Percentiles rank a stretch among this genome's conserved stretches.
Conservation (phyloP, 1,284 basidiomycete species). For the Coriolopsis trogii region DNA sequence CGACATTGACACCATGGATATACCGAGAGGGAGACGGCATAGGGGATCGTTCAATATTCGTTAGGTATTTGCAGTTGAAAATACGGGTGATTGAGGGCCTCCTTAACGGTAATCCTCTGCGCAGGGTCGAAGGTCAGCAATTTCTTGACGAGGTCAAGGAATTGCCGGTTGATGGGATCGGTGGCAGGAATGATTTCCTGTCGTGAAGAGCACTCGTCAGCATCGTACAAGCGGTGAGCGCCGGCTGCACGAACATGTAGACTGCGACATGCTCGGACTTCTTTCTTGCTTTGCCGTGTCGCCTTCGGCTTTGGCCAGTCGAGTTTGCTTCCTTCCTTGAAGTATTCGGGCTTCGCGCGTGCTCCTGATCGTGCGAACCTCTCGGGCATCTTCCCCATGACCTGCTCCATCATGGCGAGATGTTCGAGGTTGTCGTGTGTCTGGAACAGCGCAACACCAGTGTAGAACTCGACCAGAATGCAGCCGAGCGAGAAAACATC, state of each 20-base stretch:
- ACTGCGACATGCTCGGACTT: conserved; percentile 85
- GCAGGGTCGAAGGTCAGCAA: conserved; percentile 92
- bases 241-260: conserved; percentile 60
- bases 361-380: conserved; percentile 75
- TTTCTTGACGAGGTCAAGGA: conserved; percentile 85
- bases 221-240: not conserved
- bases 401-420: conserved; percentile 99
- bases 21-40: conserved; percentile 18
- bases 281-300: conserved; percentile 89
- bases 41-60: conserved; percentile 33
- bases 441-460: conserved; percentile 96
- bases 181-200: conserved; percentile 84
- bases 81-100: conserved; percentile 88
- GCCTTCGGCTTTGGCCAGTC: conserved; percentile 93
- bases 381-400: conserved; percentile 96
- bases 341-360: conserved; percentile 88
- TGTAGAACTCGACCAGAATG: conserved; percentile 98
- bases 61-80: conserved; percentile 65
- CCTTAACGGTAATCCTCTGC: conserved; percentile 83
- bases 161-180: conserved; percentile 75
- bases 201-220: conserved; percentile 1
- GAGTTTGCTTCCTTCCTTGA: conserved; percentile 82
- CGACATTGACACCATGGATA: conserved; percentile 23
- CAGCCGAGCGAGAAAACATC: conserved; percentile 99
- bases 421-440: conserved; percentile 99